These are phyloP conservation scores for Saccharomyces hybrid DNA, from an alignment of 1,139 yeast genomes.

Conservation along the genomic window DNA sequence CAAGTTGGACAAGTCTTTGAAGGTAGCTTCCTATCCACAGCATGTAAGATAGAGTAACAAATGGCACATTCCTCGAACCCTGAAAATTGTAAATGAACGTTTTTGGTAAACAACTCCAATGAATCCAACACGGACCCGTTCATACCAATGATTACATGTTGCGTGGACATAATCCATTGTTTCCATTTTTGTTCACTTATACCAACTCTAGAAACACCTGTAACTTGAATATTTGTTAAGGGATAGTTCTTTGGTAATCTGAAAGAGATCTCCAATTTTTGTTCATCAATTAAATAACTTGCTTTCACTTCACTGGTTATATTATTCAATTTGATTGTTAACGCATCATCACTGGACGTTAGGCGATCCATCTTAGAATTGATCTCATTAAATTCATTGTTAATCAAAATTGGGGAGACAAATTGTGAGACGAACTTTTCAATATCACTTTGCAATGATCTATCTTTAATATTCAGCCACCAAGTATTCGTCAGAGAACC, in stretches of 20 bases:
- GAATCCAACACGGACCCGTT: slow-evolving; percentile 82
- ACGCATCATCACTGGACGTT: slow-evolving; percentile 43
- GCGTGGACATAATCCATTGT: slow-evolving; percentile 90
- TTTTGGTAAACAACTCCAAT: slow-evolving; percentile 70
- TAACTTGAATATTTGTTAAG: slow-evolving; percentile 60
- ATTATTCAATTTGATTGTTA: slow-evolving; percentile 55
- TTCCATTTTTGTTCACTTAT: slow-evolving; percentile 94
- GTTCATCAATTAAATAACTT: slow-evolving; percentile 77
- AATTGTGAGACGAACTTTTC: slow-evolving; percentile 55
- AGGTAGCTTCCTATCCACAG: slow-evolving; percentile 83
- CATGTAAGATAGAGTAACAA: slow-evolving; percentile 82
- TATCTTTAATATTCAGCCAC: slow-evolving; percentile 48
- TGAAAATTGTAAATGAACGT: slow-evolving; percentile 74
- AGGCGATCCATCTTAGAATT: slow-evolving; percentile 36
- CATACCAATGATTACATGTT: slow-evolving; percentile 59
- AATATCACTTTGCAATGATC: slow-evolving; percentile 41
- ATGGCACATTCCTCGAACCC: slow-evolving; percentile 97
- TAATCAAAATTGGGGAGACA: slow-evolving; percentile 60
- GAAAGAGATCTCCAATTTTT: slow-evolving; percentile 73
- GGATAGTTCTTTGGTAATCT: slow-evolving; percentile 70
- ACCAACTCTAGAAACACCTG: slow-evolving; percentile 77
- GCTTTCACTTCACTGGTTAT: slow-evolving; percentile 66
- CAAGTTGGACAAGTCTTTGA: slow-evolving; percentile 88
- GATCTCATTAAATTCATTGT: slow-evolving; percentile 51
- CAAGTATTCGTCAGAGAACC: slow-evolving; percentile 67